phyloP scores from a whole-genome alignment of 352 stramenopile species.

The Pilasporangium apinafurcum region DNA sequence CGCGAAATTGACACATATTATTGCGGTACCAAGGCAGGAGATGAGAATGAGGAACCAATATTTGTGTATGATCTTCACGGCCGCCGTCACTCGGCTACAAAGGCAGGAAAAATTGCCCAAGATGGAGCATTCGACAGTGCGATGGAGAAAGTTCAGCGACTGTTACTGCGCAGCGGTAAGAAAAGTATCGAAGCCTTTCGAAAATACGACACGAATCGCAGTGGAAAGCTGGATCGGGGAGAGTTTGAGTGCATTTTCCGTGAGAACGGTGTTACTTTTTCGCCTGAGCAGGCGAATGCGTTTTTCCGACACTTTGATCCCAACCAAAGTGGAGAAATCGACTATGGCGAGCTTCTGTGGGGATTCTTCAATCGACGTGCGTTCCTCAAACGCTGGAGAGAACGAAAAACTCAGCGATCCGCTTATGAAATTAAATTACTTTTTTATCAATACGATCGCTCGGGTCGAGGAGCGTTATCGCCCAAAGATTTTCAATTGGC shows the following conservation, averaged over 20 bases:
- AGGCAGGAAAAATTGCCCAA: slow-evolving; percentile 16
- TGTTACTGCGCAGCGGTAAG: slow-evolving; percentile 11
- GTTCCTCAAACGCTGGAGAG: slow-evolving; percentile 53
- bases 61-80: slow-evolving; percentile 65
- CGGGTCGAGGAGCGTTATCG: slow-evolving; percentile 24
- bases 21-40: background rate
- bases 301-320: slow-evolving; percentile 45
- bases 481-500: slow-evolving; percentile 37
- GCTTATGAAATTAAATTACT: slow-evolving; percentile 16
- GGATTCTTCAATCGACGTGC: slow-evolving; percentile 50
- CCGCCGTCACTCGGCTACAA: slow-evolving; percentile 21
- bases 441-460: slow-evolving; percentile 47
- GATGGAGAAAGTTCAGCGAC: slow-evolving; percentile 48
- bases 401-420: slow-evolving; percentile 20
- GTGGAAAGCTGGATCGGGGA: slow-evolving; percentile 30
- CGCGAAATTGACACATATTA: slow-evolving; percentile 26
- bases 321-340: slow-evolving; percentile 36
- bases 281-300: slow-evolving; percentile 27
- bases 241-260: slow-evolving; percentile 36
- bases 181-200: slow-evolving; percentile 27
- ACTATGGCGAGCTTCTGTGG: slow-evolving; percentile 61
- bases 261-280: slow-evolving; percentile 19
- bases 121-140: slow-evolving; percentile 32
- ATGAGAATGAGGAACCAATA: background rate
- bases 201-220: slow-evolving; percentile 38